Evolutionary conservation across 2,329 filamentous ascomycete genomes (phyloP), one percentile per base, ranked within the genome.

Genomic region (Colletotrichum tamarilloi): DNA sequence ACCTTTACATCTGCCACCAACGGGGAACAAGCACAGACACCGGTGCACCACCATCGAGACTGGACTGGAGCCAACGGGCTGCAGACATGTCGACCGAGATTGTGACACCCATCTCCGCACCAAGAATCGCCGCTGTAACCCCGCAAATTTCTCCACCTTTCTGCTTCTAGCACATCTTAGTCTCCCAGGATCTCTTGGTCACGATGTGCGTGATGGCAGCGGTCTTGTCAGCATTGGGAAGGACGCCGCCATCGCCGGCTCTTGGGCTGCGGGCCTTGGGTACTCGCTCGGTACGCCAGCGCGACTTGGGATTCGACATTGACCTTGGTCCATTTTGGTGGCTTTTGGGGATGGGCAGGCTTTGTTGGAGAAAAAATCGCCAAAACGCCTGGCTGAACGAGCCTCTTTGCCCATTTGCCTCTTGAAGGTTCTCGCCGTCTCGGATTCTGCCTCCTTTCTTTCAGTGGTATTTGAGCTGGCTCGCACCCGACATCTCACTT

Each of bases 111-210:
- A 65, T 74, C 72, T 74, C 72, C 72, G 67, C 72, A 67, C 58
- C 57, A 64, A 22, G 38, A 72, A 58, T 74, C 62, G 68, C 68
- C 63, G 72, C 72, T 68, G 68, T 68, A 74, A 72, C 72, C 72
- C 72, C 68, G 72, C 72, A 74, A 68, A 46, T 63, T 74, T 74
- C 72, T 74, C 72, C 72, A 74, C 72, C 72, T 64, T 74, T 74
- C 68, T 72, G 68, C 68, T 73, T 74, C 58, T 59, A 68, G 68
- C 62, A 72, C 63, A 22, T 32, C 38, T 67, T 74, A 68, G 68
- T 52, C 60, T 73, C 32, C 72, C 24, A 58, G 72, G 38, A 72
- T 63, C 57, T 74, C 58, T 63, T 63, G 68, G 68, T 72, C 62
- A 74, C 68, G 68, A 74, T 72, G 68, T 63, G 68, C 46, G 68